Base-by-base conservation (phyloP, 345 rosid species). In the Tarenaya hassleriana region DNA sequence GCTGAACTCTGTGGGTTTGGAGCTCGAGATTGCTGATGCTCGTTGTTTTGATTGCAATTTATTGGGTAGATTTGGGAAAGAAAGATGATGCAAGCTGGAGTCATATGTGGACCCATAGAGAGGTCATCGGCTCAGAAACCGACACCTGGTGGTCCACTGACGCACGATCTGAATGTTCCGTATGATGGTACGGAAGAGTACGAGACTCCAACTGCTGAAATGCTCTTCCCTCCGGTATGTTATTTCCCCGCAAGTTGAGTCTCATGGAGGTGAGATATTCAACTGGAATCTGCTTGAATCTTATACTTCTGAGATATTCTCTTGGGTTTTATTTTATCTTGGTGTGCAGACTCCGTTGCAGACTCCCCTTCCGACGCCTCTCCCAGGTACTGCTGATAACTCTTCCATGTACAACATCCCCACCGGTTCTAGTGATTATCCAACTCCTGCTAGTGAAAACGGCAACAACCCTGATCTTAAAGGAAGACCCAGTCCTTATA, bases 71-170 rank as follows among this genome's bases (percentile, higher is more conserved):
- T 86, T 50, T 94, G 99, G 99, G 97, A 86, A 68, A 52, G 69
- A 73, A 94, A 94, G 74, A 83, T 94, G 99, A 81, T 81, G 80
- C 91, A 81, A 67, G 95, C 99, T 12, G 86, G 87, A 40, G 91
- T 65, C 42, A 42, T 85, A 27, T 67, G 46, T 14, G 88, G 83
- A 41, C 86, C 88, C 0, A 78, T 77, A 13, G 95, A 83, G 27
- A 81, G 97, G 76, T 71, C 94, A 8, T 66, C 84, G 1, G 73
- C 60, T 33, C 60, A 72, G 16, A 88, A 75, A 80, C 63, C 73
- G 1, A 63, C 71, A 1, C 77, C 83, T 8, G 95, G 88, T 16
- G 86, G 77, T 39, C 72, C 73, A 13, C 50, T 78, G 47, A 76
- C 88, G 32, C 97, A 83, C 37, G 99, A 94, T 68, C 86, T 94